These are phyloP conservation scores for Aureobasidium sp. DNA, from an alignment of 2,329 filamentous ascomycete species.

Conservation along the genomic window DNA sequence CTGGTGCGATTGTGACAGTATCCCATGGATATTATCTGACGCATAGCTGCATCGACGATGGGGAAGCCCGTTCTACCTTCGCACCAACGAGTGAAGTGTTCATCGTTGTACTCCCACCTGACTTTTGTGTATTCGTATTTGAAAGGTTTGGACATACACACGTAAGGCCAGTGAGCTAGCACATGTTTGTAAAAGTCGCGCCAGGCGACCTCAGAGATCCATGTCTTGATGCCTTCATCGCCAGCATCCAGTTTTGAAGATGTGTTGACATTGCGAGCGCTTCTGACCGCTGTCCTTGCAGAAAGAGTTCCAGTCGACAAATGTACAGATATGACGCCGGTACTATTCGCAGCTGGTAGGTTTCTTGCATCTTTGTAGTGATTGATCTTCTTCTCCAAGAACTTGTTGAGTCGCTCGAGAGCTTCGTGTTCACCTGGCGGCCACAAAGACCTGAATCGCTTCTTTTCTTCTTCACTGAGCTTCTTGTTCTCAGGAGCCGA, in stretches of 20 bases:
- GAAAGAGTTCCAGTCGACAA: constrained; percentile 62
- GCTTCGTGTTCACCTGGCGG: constrained; percentile 73
- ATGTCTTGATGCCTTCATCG: constrained; percentile 58
- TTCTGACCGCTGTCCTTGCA: constrained; percentile 58
- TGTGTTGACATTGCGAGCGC: constrained; percentile 56
- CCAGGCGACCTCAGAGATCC: constrained; percentile 82
- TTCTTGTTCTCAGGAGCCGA: constrained; percentile 56
- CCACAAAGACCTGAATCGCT: constrained; percentile 55
- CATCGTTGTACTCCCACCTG: constrained; percentile 67
- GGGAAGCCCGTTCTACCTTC: constrained; percentile 71
- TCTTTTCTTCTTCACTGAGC: constrained; percentile 52
- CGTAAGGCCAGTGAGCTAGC: constrained; percentile 75
- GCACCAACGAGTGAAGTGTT: constrained; percentile 67
- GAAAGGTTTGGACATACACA: constrained; percentile 71
- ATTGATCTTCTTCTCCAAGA: constrained; percentile 57
- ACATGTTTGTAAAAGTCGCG: constrained; percentile 86
- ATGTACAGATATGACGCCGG: constrained; percentile 66
- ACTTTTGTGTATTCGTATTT: constrained; percentile 82
- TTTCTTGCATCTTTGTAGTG: constrained; percentile 61
- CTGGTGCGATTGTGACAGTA: constrained; percentile 76
- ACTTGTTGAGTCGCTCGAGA: constrained; percentile 54
- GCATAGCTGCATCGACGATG: constrained; percentile 81
- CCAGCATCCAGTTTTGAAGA: constrained; percentile 60
- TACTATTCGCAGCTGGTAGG: constrained; percentile 55
- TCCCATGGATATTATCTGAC: constrained; percentile 64